These are phyloP conservation scores for Leptographium flavum DNA, from an alignment of 2,329 filamentous ascomycete genomes.

Conservation along the genomic window DNA sequence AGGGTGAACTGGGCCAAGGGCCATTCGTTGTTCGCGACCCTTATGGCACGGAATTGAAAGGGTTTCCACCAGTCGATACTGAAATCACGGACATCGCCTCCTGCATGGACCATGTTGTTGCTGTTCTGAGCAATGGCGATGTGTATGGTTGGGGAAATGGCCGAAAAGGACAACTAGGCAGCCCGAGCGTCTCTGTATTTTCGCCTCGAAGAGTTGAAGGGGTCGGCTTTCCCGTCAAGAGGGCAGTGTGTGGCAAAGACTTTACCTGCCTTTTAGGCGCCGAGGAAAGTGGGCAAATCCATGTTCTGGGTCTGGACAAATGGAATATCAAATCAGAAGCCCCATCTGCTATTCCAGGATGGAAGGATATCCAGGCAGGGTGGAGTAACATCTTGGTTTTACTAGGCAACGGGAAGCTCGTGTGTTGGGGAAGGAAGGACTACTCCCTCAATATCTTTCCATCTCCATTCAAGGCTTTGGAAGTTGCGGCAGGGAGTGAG, in stretches of 20 bases:
- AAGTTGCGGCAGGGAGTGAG: constrained; percentile 77
- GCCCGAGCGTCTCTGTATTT: constrained; percentile 36
- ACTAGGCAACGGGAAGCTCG: constrained; percentile 40
- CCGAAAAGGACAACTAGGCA: constrained; percentile 71
- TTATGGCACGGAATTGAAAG: constrained; percentile 32
- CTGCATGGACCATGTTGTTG: constrained; percentile 65
- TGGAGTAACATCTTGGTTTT: constrained; percentile 75
- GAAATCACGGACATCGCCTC: constrained; percentile 53
- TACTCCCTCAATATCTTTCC: constrained; percentile 69
- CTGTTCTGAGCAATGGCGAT: constrained; percentile 58
- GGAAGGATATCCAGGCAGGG: constrained; percentile 58
- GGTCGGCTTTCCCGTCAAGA: constrained; percentile 45
- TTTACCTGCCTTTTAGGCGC: constrained; percentile 62
- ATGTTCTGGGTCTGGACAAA: constrained; percentile 62
- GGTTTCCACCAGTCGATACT: constrained; percentile 49
- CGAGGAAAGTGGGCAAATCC: constrained; percentile 40
- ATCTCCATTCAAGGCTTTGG: constrained; percentile 32
- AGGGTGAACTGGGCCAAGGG: constrained; percentile 60
- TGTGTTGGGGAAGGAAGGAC: constrained; percentile 73
- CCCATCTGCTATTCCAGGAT: constrained; percentile 37
- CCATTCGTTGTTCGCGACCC: constrained; percentile 33
- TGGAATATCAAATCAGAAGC: constrained; percentile 48
- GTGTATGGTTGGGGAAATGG: constrained; percentile 83
- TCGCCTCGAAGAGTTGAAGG: constrained; percentile 46
- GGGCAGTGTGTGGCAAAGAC: constrained; percentile 68